Percentiles rank a stretch among this genome's conserved stretches.
Evolutionary conservation across 495 filamentous ascomycete species (phyloP).

Genomic region (Aspergillus coremiiformis): DNA sequence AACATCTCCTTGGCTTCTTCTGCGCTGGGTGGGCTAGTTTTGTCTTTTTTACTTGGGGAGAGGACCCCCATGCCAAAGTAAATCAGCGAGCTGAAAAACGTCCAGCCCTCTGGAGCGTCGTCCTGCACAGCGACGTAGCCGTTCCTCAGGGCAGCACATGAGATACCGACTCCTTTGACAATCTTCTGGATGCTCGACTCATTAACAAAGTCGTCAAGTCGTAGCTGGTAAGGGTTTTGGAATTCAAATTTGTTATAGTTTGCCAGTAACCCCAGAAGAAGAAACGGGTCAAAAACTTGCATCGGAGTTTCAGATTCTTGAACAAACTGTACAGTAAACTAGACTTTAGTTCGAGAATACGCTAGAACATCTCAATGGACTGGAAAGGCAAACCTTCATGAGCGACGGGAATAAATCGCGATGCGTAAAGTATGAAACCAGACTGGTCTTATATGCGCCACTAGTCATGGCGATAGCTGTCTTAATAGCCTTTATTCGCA

Average conservation of each 20-base stretch:
- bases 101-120: conserved; percentile 89
- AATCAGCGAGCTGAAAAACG: conserved; percentile 64
- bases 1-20: conserved; percentile 79
- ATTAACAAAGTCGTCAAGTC: conserved; percentile 97
- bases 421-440: conserved; percentile 93
- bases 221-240: conserved; percentile 91
- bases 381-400: conserved; percentile 65
- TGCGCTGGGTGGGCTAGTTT: conserved; percentile 44
- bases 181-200: conserved; percentile 80
- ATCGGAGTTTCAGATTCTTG: conserved; percentile 65
- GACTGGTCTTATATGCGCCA: conserved; percentile 85
- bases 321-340: conserved; percentile 53
- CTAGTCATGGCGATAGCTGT: conserved; percentile 79
- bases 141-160: conserved; percentile 57
- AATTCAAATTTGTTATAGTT: conserved; percentile 99
- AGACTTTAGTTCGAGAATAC: not conserved
- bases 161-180: conserved; percentile 61
- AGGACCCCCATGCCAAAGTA: conserved; percentile 81
- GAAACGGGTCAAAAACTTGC: conserved; percentile 65
- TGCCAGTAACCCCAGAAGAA: conserved; percentile 78
- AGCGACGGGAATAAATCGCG: conserved; percentile 88
- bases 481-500: conserved; percentile 72
- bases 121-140: conserved; percentile 87
- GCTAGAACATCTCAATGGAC: too few relatives aligned
- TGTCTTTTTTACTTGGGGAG: conserved; percentile 55